A percentile compares a stretch with the other conserved stretches of the same genome.
phyloP scores from a whole-genome alignment of 2,329 filamentous ascomycete species.

The Dactylellina cionopaga region DNA sequence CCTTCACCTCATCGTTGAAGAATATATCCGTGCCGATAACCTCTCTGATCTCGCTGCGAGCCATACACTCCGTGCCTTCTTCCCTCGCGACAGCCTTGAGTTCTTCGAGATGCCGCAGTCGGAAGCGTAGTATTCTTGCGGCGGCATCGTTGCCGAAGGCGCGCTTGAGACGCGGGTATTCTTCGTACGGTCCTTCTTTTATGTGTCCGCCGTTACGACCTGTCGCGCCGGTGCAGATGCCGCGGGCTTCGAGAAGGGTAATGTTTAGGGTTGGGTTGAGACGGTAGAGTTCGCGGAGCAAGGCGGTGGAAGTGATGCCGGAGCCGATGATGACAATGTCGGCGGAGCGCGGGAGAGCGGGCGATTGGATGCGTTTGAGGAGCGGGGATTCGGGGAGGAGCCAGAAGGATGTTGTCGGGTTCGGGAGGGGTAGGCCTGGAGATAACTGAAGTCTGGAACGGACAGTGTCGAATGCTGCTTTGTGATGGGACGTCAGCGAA shows the following conservation, averaged over 20 bases:
- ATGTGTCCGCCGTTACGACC: slow-evolving; percentile 68
- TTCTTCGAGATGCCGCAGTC: slow-evolving; percentile 62
- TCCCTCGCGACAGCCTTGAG: slow-evolving; percentile 61
- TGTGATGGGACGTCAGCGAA: slow-evolving; percentile 29
- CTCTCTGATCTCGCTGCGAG: slow-evolving; percentile 60
- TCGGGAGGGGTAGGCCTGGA: slow-evolving; percentile 62
- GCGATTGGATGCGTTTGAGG: slow-evolving; percentile 58
- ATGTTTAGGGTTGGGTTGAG: slow-evolving; percentile 56
- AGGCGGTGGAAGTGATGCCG: slow-evolving; percentile 66
- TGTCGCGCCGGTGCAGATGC: slow-evolving; percentile 66
- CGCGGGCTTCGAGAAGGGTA: slow-evolving; percentile 66
- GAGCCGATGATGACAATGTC: slow-evolving; percentile 68
- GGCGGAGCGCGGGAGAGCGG: slow-evolving; percentile 60
- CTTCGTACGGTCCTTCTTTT: slow-evolving; percentile 63
- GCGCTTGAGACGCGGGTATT: slow-evolving; percentile 60
- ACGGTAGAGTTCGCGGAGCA: slow-evolving; percentile 60
- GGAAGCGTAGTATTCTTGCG: slow-evolving; percentile 62
- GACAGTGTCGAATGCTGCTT: slow-evolving; percentile 21
- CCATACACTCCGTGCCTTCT: slow-evolving; percentile 56
- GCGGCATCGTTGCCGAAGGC: slow-evolving; percentile 61
- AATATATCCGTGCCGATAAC: slow-evolving; percentile 66
- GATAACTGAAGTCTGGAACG: slow-evolving; percentile 34
- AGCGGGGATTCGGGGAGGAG: slow-evolving; percentile 63
- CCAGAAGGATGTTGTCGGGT: slow-evolving; percentile 65
- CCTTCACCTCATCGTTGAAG: slow-evolving; percentile 61